phyloP scores from a whole-genome alignment of 768 basidiomycete genomes.

The Lactarius sp. region DNA sequence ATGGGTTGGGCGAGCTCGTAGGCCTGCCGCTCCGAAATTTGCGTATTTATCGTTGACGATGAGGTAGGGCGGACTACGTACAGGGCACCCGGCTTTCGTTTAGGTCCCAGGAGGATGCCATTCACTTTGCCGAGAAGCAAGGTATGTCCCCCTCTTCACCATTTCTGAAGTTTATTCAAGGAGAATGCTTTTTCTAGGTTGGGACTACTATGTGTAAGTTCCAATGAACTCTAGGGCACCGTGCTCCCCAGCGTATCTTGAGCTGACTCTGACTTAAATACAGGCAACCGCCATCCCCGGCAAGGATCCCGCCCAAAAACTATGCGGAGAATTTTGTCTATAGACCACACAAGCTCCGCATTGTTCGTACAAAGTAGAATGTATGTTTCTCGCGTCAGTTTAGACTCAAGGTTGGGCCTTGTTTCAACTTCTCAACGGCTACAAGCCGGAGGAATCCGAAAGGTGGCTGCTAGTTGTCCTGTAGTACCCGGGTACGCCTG shows the following conservation, averaged over 20 bases:
- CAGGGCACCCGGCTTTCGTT: conserved; percentile 85
- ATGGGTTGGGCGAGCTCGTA: conserved; percentile 98
- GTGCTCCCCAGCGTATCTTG: background rate
- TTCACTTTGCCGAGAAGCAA: conserved; percentile 97
- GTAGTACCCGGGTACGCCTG: too few species aligned
- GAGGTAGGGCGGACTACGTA: conserved; percentile 85
- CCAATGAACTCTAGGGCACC: conserved; percentile 15
- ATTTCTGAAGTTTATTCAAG: conserved; percentile 7
- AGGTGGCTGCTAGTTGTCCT: too few species aligned
- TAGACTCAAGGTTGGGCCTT: background rate
- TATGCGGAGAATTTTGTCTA: conserved; percentile 92
- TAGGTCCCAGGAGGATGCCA: conserved; percentile 81
- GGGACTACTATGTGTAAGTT: conserved; percentile 88
- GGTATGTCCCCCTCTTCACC: conserved; percentile 41
- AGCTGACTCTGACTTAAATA: conserved; percentile 1
- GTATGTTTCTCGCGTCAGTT: conserved; percentile 5
- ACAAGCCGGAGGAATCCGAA: too few species aligned
- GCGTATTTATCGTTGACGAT: background rate
- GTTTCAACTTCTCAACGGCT: too few species aligned
- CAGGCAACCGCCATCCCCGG: conserved; percentile 56
- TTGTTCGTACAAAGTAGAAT: conserved; percentile 85
- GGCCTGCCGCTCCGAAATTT: conserved; percentile 32
- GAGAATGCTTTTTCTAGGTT: conserved; percentile 50
- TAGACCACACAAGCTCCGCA: conserved; percentile 70
- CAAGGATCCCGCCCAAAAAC: conserved; percentile 78